Conservation (phyloP, 148 eudicot genomes). For the Rhododendron vialii region DNA sequence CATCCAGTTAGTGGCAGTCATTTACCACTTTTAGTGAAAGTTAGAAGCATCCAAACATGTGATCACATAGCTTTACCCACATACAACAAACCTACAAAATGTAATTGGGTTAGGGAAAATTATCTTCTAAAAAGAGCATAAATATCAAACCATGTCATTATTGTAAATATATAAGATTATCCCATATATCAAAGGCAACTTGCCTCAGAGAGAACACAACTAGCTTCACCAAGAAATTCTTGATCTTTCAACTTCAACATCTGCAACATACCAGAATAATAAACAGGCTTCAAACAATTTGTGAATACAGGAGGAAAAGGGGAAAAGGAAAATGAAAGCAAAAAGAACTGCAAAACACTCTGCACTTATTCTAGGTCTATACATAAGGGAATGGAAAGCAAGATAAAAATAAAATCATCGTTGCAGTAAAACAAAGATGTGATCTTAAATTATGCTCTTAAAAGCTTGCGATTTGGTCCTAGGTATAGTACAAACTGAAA, state of each 20-base stretch:
- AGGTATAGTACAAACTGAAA: background rate
- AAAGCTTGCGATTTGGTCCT: background rate
- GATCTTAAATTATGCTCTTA: background rate
- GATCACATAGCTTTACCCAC: background rate
- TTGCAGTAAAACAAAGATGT: background rate
- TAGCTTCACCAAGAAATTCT: slow-evolving; percentile 88
- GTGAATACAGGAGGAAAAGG: background rate
- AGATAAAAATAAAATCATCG: background rate
- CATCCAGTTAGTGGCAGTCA: background rate
- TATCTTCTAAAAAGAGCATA: background rate
- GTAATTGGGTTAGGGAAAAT: background rate
- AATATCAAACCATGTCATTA: background rate
- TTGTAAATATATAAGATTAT: background rate
- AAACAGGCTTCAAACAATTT: background rate
- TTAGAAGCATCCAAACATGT: background rate
- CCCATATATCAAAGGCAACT: slow-evolving; percentile 10
- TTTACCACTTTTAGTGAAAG: background rate
- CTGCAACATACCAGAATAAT: slow-evolving; percentile 33
- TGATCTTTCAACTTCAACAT: slow-evolving; percentile 64
- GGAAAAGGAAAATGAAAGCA: background rate
- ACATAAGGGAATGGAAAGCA: background rate
- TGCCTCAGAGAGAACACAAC: slow-evolving; percentile 81
- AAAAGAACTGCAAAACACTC: background rate
- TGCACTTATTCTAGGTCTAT: background rate
- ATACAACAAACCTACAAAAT: background rate